Evolutionary conservation across 2,329 filamentous ascomycete genomes (phyloP), one percentile per base, ranked within the genome.

Genomic region (Fusarium siculi): DNA sequence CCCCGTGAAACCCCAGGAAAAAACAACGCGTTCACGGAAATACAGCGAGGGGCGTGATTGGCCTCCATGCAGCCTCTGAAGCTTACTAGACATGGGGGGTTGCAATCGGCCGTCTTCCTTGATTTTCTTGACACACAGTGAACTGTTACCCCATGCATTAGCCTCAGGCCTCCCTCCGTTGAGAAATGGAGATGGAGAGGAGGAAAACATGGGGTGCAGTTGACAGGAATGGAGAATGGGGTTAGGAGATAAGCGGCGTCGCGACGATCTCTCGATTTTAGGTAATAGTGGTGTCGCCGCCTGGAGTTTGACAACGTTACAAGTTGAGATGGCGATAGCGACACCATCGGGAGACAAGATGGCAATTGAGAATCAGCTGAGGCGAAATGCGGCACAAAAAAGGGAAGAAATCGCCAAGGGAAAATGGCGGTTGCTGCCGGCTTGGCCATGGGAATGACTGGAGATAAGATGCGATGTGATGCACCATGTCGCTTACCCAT

Each of bases 111-210:
- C 25, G 25, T 9, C 19, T 54, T 54, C 25, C n/a, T 63, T 44
- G 46, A 50, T 37, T 43, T 23, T 44, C 28, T 50, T 44, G 50
- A 54, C 43, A 44, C 47, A 47, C 25, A 36, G 52, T 49, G 50
- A 56, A 53, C 56, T 28, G 37, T 30, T 73, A 70, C 70, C 70
- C 70, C 70, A 47, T 70, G 70, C 67, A 67, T 70, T 70, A 70
- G 68, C 15, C 25, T 54, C 43, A 23, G 40, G 32, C 30, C n/a
- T 16, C 30, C 3, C 43, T 42, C 25, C 30, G 60, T 39, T 37
- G 50, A 62, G 43, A 57, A 32, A 59, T 39, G 55, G 25, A 61
- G 19, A 43, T 63, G 58, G 44, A 63, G 62, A 63, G 42, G 61
- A 37, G 34, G 43, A 14, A 30, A 32, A 39, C 28, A 60, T 60